Evolutionary conservation across 2,329 filamentous ascomycete species (phyloP).

Genomic region (Amauroascus niger): DNA sequence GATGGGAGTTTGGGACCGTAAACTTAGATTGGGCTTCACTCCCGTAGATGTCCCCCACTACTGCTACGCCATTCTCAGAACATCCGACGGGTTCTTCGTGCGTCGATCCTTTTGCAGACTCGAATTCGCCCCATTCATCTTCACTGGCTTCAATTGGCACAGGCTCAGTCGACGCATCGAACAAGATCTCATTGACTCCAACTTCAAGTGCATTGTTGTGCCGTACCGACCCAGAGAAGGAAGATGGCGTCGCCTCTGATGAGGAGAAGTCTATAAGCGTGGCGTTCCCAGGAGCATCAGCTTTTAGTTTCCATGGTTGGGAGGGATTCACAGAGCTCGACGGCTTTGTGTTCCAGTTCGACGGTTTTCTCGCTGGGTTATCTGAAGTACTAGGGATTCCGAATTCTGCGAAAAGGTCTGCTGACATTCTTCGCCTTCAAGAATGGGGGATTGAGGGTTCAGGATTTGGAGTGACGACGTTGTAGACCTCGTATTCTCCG

Average conservation of each 20-base stretch:
- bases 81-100: conserved; percentile 1
- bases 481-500: not conserved
- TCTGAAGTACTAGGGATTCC: conserved; percentile 18
- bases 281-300: not conserved
- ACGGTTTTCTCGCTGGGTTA: not conserved
- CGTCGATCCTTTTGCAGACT: conserved; percentile 26
- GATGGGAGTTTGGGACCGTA: not conserved
- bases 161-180: conserved; percentile 46
- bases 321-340: not conserved
- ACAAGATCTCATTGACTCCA: conserved; percentile 46
- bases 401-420: conserved; percentile 47
- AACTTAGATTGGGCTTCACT: not conserved
- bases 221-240: not conserved
- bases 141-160: conserved; percentile 25
- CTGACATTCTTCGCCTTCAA: too few relatives aligned
- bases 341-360: not conserved
- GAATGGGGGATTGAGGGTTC: too few relatives aligned
- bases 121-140: conserved; percentile 42
- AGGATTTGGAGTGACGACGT: not conserved
- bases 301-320: not conserved
- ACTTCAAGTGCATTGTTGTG: not conserved
- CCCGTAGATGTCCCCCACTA: not conserved
- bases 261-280: conserved; percentile 8
- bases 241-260: not conserved
- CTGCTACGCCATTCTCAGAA: not conserved